These are phyloP conservation scores for Vicia sativa DNA, from an alignment of 306 rosid genomes.

Conservation along the genomic window DNA sequence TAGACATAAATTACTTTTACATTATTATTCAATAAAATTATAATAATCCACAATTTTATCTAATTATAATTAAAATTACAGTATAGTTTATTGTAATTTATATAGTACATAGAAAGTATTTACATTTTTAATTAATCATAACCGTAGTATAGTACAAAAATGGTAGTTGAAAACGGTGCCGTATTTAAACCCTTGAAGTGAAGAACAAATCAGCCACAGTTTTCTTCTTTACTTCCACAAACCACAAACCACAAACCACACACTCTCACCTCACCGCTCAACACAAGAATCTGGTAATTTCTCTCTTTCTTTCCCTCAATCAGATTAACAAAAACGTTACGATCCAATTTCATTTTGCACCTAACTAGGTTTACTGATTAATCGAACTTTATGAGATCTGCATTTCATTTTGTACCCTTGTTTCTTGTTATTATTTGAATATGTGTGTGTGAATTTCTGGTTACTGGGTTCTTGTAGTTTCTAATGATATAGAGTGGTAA, in stretches of 20 bases:
- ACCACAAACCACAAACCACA: neutral
- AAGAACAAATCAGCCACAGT: conserved; percentile 1
- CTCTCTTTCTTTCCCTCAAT: neutral
- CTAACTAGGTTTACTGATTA: neutral
- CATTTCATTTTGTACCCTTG: neutral
- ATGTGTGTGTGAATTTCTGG: neutral
- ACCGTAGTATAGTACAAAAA: neutral
- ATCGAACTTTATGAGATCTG: neutral
- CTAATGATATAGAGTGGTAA: no score
- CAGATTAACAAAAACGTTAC: neutral
- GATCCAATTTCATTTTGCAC: neutral
- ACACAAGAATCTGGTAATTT: neutral
- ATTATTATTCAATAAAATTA: no score
- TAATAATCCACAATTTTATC: no score
- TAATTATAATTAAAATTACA: no score
- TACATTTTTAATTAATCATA: no score
- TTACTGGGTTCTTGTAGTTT: no score
- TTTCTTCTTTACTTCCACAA: neutral
- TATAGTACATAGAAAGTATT: no score
- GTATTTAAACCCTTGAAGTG: conserved; percentile 4
- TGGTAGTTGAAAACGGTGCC: neutral
- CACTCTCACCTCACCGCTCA: neutral
- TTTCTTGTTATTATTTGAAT: neutral
- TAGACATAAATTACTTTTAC: no score
- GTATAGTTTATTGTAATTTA: no score